phyloP scores from a whole-genome alignment of 768 basidiomycete genomes.

The Boletus rufocinnamomeus region DNA sequence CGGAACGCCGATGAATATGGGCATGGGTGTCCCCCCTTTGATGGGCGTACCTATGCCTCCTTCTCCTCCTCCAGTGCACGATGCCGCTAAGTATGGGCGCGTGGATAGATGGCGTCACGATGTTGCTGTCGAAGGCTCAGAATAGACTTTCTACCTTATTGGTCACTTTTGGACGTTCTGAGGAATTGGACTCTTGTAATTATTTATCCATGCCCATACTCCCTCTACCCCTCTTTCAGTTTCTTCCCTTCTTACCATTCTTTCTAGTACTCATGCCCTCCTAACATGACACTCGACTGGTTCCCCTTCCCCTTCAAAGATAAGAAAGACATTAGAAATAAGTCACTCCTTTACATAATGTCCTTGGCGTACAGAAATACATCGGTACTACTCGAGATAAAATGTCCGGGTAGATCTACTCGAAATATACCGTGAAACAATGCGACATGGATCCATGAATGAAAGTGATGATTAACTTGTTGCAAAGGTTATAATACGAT shows the following conservation, averaged over 20 bases:
- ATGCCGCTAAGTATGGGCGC: conserved; percentile 63
- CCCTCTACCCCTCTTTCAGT: not conserved
- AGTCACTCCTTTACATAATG: conserved; percentile 40
- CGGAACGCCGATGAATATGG: conserved; percentile 52
- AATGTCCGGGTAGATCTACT: conserved; percentile 39
- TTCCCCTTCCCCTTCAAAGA: not conserved
- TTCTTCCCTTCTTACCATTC: not conserved
- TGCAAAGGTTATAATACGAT: conserved; percentile 32
- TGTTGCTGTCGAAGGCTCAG: conserved; percentile 70
- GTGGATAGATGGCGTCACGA: conserved; percentile 84
- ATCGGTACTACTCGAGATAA: conserved; percentile 34
- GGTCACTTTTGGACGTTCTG: conserved; percentile 9
- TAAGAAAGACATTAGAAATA: conserved; percentile 29
- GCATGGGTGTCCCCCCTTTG: conserved; percentile 48
- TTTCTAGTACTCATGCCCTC: conserved; percentile 3
- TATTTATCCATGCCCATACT: conserved; percentile 2
- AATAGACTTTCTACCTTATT: conserved; percentile 20
- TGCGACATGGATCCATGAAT: conserved; percentile 36
- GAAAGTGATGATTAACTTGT: conserved; percentile 29
- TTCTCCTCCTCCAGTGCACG: conserved; percentile 65
- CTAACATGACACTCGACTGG: not conserved
- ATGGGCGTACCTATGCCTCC: conserved; percentile 42
- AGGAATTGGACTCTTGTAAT: conserved; percentile 10
- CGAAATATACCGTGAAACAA: conserved; percentile 38
- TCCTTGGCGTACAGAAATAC: conserved; percentile 39